These are phyloP conservation scores for Saccharomycopsis synnaedendra DNA, from an alignment of 805 yeast species.

Conservation along the genomic window DNA sequence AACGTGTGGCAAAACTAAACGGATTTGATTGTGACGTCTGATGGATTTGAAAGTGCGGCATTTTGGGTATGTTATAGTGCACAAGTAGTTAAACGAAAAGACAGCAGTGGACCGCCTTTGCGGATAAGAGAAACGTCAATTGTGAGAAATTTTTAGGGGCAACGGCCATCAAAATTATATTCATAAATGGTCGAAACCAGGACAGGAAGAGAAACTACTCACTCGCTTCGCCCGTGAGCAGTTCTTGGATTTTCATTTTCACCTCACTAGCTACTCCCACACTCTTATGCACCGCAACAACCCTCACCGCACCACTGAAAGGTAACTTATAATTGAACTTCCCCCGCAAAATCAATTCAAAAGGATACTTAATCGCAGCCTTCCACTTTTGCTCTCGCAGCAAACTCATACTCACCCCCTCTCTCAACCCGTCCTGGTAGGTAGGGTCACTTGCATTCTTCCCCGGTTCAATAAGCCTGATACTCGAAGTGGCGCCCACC, in stretches of 20 bases:
- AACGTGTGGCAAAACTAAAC: no score
- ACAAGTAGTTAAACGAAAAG: no score
- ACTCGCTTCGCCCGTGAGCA: no score
- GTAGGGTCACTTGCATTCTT: constrained; percentile 22
- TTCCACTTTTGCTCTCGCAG: constrained; percentile 41
- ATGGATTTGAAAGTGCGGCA: no score
- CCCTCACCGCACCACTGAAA: constrained; percentile 38
- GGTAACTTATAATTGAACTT: constrained; percentile 70
- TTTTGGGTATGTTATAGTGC: no score
- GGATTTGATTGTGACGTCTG: no score
- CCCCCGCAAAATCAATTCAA: constrained; percentile 78
- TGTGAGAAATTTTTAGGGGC: no score
- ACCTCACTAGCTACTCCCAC: constrained; percentile 41
- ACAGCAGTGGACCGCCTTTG: no score
- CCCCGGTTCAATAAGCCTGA: constrained; percentile 70
- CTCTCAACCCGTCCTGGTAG: constrained; percentile 17
- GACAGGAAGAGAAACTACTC: no score
- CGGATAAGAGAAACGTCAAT: no score
- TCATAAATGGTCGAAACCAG: no score
- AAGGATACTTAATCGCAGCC: constrained; percentile 62
- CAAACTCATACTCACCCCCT: background rate
- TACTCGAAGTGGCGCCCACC: constrained; percentile 51
- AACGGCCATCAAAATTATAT: no score
- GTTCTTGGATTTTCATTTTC: background rate
- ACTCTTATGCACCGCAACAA: constrained; percentile 51